Evolutionary conservation across 1,139 yeast genomes (phyloP).

Genomic region (Arxiozyma bovina): DNA sequence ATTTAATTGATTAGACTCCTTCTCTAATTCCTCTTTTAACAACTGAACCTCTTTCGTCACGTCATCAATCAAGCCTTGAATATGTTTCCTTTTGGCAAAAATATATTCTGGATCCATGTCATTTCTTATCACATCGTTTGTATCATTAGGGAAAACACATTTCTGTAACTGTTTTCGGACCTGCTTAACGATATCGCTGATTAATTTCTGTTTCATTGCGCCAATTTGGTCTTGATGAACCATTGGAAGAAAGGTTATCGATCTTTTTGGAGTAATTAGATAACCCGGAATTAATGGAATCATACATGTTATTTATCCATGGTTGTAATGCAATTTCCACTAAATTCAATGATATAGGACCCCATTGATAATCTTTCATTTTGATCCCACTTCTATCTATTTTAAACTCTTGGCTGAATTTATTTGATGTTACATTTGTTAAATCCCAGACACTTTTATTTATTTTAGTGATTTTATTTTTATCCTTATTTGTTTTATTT

Average conservation of each 20-base stretch:
- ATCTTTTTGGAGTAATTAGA: no score
- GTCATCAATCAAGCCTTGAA: conserved; percentile 12
- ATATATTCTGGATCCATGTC: conserved; percentile 28
- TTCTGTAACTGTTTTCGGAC: conserved; percentile 17
- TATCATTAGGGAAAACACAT: conserved; percentile 22
- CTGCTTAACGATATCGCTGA: conserved; percentile 20
- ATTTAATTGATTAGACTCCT: conserved; percentile 16
- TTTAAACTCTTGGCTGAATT: not conserved
- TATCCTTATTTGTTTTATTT: not conserved
- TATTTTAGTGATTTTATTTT: not conserved
- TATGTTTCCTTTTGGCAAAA: conserved; percentile 24
- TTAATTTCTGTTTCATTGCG: conserved; percentile 17
- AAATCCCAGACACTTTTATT: not conserved
- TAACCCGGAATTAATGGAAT: conserved; percentile 15
- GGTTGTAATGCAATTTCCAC: conserved; percentile 16
- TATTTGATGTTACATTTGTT: not conserved
- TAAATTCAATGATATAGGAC: not conserved
- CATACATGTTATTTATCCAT: conserved; percentile 12
- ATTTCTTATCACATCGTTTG: conserved; percentile 12
- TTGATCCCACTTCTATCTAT: not conserved
- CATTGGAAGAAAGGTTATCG: no score
- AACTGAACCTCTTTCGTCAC: conserved; percentile 18
- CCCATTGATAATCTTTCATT: not conserved
- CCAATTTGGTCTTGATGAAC: conserved; percentile 8
- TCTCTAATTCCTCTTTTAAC: conserved; percentile 18